Conservation (phyloP, 1,284 basidiomycete genomes). For the Puccinia brachypodii region DNA sequence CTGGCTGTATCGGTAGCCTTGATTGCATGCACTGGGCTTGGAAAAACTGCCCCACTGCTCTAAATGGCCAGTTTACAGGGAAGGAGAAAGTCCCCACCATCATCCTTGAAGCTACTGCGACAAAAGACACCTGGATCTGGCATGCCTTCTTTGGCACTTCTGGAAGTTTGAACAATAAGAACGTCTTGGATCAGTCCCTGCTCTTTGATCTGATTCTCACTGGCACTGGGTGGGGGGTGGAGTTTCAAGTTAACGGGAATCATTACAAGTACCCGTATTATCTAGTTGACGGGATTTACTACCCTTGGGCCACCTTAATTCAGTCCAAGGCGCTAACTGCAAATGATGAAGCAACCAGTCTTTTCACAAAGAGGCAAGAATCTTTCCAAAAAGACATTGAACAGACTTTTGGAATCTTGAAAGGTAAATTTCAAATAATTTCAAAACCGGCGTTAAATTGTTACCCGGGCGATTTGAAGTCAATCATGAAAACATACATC, state of each 20-base stretch:
- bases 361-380: not conserved
- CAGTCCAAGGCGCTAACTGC: not conserved
- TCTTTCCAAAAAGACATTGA: constrained; percentile 4
- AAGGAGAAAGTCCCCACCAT: not conserved
- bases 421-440: not conserved
- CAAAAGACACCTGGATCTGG: constrained; percentile 5
- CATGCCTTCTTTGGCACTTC: constrained; percentile 7
- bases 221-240: not conserved
- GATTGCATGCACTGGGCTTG: constrained; percentile 19
- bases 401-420: constrained; percentile 5
- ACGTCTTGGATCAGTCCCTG: not conserved
- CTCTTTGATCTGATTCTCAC: not conserved
- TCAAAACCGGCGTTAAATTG: not conserved
- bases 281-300: not conserved
- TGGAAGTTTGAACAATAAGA: not conserved
- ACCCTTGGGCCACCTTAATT: not conserved
- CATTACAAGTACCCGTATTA: not conserved
- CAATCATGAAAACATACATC: not conserved
- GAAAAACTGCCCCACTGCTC: not conserved
- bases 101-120: not conserved
- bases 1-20: not conserved
- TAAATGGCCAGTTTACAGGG: not conserved
- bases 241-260: not conserved
- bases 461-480: not conserved
- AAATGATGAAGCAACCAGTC: not conserved